Conservation (phyloP, 345 rosid genomes). For the Eucalyptus tenuipes region DNA sequence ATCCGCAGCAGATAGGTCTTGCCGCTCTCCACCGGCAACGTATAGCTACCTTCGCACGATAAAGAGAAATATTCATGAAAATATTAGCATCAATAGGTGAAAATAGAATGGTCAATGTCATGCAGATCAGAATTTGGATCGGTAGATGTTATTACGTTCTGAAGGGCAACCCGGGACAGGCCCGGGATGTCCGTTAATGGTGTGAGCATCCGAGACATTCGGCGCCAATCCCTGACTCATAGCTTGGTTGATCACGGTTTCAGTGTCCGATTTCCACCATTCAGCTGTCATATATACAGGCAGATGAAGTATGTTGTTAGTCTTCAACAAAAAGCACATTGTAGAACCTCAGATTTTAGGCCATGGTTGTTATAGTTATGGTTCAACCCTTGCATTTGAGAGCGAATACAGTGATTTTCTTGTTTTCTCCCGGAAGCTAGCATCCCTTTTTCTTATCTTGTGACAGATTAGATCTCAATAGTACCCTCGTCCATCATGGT, state of each 20-base stretch:
- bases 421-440: background rate
- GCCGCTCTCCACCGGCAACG: slow-evolving; percentile 30
- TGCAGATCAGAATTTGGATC: background rate
- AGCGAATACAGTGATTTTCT: background rate
- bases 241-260: slow-evolving; percentile 39
- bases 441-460: background rate
- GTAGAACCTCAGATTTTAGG: background rate
- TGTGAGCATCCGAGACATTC: slow-evolving; percentile 60
- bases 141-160: slow-evolving; percentile 3
- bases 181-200: slow-evolving; percentile 64
- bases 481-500: background rate
- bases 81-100: background rate
- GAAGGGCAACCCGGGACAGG: slow-evolving; percentile 30
- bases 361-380: background rate
- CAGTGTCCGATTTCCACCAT: slow-evolving; percentile 68
- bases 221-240: slow-evolving; percentile 49
- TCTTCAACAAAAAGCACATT: background rate
- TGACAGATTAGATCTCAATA: background rate
- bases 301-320: background rate
- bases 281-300: slow-evolving; percentile 25
- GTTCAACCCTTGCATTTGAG: background rate
- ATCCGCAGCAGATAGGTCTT: slow-evolving; percentile 42
- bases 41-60: slow-evolving; percentile 15
- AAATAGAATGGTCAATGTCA: background rate
- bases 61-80: background rate